phyloP scores from a whole-genome alignment of 257 asterid species.

The Salvia miltiorrhiza region DNA sequence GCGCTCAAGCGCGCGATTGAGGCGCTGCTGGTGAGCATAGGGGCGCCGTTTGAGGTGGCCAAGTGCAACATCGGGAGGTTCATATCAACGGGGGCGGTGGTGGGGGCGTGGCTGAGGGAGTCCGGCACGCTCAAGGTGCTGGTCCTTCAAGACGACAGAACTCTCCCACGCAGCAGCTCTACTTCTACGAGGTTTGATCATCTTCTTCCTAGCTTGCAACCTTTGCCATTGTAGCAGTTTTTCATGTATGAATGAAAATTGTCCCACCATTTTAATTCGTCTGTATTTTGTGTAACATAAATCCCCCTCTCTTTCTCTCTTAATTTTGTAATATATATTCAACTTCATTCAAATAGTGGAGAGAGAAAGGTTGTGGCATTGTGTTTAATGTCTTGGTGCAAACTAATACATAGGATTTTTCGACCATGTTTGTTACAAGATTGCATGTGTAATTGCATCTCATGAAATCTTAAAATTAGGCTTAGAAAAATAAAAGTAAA shows the following conservation, averaged over 20 bases:
- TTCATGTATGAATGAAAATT: slow-evolving; percentile 10
- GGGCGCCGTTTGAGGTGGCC: slow-evolving; percentile 80
- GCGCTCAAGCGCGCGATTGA: slow-evolving; percentile 72
- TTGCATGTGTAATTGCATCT: too few relatives aligned
- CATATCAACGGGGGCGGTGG: slow-evolving; percentile 68
- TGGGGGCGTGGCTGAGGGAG: slow-evolving; percentile 81
- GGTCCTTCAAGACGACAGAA: slow-evolving; percentile 71
- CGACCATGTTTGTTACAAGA: too few relatives aligned
- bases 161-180: slow-evolving; percentile 24
- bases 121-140: slow-evolving; percentile 76
- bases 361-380: not conserved
- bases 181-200: slow-evolving; percentile 31
- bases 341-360: not conserved
- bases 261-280: not conserved
- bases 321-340: not conserved
- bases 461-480: too few relatives aligned
- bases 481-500: too few relatives aligned
- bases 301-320: not conserved
- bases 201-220: slow-evolving; percentile 38
- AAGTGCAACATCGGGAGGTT: slow-evolving; percentile 86
- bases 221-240: slow-evolving; percentile 39
- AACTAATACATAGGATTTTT: too few relatives aligned
- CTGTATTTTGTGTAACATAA: slow-evolving; percentile 30
- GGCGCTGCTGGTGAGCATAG: slow-evolving; percentile 71
- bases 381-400: not conserved